A percentile compares a stretch with the other conserved stretches of the same genome.
phyloP scores from a whole-genome alignment of 768 basidiomycete species.

The Suillus bovinus region DNA sequence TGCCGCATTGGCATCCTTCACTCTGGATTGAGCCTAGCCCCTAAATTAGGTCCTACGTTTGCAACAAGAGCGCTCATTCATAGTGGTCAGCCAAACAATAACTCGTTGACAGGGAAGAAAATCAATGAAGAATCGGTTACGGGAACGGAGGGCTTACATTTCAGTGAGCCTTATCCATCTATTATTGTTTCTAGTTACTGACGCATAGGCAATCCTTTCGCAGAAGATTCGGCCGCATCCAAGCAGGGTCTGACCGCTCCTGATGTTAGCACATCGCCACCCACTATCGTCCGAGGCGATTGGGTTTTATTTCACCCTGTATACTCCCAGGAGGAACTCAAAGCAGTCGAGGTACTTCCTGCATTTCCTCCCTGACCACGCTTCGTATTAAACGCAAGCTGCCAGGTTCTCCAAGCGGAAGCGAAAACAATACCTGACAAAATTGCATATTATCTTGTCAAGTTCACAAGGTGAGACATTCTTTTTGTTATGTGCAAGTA shows the following conservation, averaged over 20 bases:
- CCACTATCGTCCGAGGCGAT: constrained; percentile 62
- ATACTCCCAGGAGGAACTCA: constrained; percentile 74
- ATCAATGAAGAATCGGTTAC: constrained; percentile 22
- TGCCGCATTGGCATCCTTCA: constrained; percentile 16
- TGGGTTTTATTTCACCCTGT: constrained; percentile 96
- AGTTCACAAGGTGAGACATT: constrained; percentile 43
- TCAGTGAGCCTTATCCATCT: constrained; percentile 22
- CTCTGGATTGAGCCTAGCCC: constrained; percentile 8
- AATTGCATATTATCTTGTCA: constrained; percentile 66
- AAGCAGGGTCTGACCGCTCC: constrained; percentile 21
- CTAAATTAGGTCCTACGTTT: constrained; percentile 9
- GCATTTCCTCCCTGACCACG: constrained; percentile 6
- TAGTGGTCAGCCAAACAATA: constrained; percentile 23
- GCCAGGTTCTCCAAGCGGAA: constrained; percentile 67
- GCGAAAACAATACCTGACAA: constrained; percentile 72
- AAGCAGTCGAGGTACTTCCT: constrained; percentile 61
- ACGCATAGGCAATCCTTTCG: constrained; percentile 7
- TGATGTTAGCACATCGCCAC: constrained; percentile 51
- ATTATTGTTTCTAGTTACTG: background rate
- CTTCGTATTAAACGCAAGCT: constrained; percentile 13
- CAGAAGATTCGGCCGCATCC: constrained; percentile 27
- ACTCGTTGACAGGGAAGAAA: constrained; percentile 24
- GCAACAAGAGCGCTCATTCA: constrained; percentile 22
- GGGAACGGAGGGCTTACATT: constrained; percentile 39
- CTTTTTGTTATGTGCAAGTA: constrained; percentile 9